These are phyloP conservation scores for Neurospora crassa DNA, from an alignment of 2,329 filamentous ascomycete genomes.

Conservation along the genomic window DNA sequence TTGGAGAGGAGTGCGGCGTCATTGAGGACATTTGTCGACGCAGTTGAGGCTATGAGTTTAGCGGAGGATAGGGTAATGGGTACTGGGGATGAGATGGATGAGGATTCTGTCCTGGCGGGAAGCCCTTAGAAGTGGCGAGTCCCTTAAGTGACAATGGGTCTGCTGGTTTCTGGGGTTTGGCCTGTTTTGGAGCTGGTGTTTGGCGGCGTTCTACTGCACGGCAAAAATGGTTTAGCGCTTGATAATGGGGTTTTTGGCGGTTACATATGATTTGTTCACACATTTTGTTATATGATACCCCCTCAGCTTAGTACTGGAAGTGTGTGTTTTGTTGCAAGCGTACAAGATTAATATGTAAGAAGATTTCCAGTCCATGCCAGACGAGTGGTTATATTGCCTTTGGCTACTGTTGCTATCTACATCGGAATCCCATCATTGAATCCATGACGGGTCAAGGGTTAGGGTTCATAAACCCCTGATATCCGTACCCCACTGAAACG, in stretches of 20 bases:
- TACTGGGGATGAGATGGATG: neutral
- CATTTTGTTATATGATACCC: neutral
- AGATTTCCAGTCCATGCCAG: neutral
- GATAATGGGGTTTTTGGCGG: neutral
- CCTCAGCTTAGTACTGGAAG: neutral
- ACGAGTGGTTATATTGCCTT: neutral
- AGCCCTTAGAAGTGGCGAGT: neutral
- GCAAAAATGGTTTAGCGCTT: neutral
- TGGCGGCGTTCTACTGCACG: neutral
- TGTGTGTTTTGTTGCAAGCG: neutral
- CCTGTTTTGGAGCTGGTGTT: neutral
- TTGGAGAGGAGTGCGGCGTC: constrained; percentile 35
- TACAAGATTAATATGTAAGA: neutral
- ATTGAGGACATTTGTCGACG: constrained; percentile 30
- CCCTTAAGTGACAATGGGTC: neutral
- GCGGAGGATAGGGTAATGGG: neutral
- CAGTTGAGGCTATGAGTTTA: constrained; percentile 19
- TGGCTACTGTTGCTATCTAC: neutral
- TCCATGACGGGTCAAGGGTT: neutral
- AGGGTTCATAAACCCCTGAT: neutral
- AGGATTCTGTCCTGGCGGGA: neutral
- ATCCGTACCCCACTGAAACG: neutral
- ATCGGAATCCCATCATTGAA: neutral
- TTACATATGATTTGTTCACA: neutral
- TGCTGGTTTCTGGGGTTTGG: neutral